Base-by-base conservation (phyloP, 495 filamentous ascomycete species). In the Xylaria scruposa region DNA sequence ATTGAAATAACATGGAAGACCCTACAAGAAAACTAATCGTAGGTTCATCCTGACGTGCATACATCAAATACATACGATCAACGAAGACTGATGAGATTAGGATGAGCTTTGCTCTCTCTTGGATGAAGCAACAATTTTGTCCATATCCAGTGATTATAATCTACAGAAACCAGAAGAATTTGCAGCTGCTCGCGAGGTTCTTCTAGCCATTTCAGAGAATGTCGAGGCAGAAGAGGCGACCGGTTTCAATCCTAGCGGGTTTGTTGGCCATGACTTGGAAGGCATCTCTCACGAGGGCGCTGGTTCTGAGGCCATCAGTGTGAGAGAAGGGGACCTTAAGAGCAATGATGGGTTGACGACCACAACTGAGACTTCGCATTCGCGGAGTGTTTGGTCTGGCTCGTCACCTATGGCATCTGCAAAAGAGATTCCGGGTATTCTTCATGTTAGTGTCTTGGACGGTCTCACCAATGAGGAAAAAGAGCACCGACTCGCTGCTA, bases 241-340 rank as follows among this genome's bases (percentile, higher is more conserved):
- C 0, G 90, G 88, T 0, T 97, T 97, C 77, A 93, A 97, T 70
- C 89, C 93, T 0, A 94, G 92, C 13, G 94, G 92, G 3, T 89
- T 88, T 44, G 87, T 89, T 51, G 84, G 83, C 7, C 51, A 68
- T 47, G 69, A 54, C 47, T 36, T 72, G 19, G 40, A 68, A 53
- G 72, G 71, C n/a, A 72, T 71, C 36, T 54, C 51, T 8, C 64
- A 65, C 47, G 71, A 72, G 8, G 73, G 70, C 31, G 73, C 63
- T 19, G 70, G 59, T 19, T 36, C 63, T 12, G 76, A 78, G n/a
- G 47, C 40, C 12, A 15, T 44, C 10, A 61, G 61, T 4, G 44
- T 46, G 17, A 53, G 59, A 21, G 70, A 71, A 7, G 75, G 72
- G 40, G 76, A 79, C 63, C 38, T 76, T 10, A 77, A 74, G 54